Evolutionary conservation across 345 rosid species (phyloP).

Genomic region (Acer saccharum): DNA sequence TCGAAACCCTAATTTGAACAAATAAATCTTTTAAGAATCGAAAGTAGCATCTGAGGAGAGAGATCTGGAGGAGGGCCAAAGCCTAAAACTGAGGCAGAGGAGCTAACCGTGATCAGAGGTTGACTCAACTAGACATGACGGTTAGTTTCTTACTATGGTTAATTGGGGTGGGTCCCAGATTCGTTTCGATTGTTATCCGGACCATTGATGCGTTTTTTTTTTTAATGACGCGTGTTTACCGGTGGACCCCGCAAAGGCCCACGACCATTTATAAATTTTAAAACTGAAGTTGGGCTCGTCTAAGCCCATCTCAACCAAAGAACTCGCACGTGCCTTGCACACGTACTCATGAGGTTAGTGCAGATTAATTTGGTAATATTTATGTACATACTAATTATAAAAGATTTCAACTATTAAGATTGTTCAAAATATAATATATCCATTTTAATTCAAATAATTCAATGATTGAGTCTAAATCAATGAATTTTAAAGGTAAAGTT

Average conservation of each 20-base stretch:
- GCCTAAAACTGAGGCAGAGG: slow-evolving; percentile 12
- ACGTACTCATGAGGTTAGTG: not conserved
- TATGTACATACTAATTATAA: too few relatives aligned
- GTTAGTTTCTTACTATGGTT: slow-evolving; percentile 30
- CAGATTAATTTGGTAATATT: not conserved
- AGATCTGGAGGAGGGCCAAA: slow-evolving; percentile 15
- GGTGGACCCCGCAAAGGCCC: not conserved
- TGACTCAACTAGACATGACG: slow-evolving; percentile 15
- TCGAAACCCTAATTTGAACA: slow-evolving; percentile 40
- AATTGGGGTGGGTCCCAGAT: not conserved
- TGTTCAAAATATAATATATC: too few relatives aligned
- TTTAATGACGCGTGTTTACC: not conserved
- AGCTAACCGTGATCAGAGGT: slow-evolving; percentile 30
- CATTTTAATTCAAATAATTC: not conserved
- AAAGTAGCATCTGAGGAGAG: not conserved
- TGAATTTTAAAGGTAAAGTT: too few relatives aligned
- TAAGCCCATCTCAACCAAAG: not conserved
- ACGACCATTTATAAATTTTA: not conserved
- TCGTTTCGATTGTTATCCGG: not conserved
- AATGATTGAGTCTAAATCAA: too few relatives aligned
- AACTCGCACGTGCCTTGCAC: not conserved
- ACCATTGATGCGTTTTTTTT: not conserved
- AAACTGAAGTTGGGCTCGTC: not conserved
- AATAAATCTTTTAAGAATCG: not conserved
- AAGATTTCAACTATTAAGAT: too few relatives aligned